Conservation (phyloP, 2,329 filamentous ascomycete species). For the Scedosporium dehoogii region DNA sequence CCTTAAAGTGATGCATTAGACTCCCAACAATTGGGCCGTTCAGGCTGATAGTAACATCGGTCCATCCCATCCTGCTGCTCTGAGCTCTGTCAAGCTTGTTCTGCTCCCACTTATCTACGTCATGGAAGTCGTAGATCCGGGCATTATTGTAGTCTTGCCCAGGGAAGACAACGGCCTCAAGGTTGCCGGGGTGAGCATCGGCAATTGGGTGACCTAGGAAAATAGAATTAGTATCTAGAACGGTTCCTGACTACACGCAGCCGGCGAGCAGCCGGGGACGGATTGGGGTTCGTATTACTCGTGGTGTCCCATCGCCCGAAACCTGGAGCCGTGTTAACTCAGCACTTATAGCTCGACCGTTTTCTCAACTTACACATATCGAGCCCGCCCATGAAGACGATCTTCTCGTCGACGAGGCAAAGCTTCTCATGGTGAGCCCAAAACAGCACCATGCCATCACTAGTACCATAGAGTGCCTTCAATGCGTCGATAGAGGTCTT, state of each 20-base stretch:
- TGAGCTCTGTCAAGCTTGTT: slow-evolving; percentile 78
- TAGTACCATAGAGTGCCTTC: slow-evolving; percentile 71
- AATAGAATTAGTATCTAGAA: slow-evolving; percentile 9
- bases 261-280: not conserved
- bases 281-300: slow-evolving; percentile 28
- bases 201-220: slow-evolving; percentile 60
- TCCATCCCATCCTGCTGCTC: slow-evolving; percentile 86
- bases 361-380: slow-evolving; percentile 55
- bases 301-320: slow-evolving; percentile 87
- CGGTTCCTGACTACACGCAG: not conserved
- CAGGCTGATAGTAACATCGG: slow-evolving; percentile 71
- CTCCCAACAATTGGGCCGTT: slow-evolving; percentile 66
- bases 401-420: slow-evolving; percentile 65
- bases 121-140: slow-evolving; percentile 68
- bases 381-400: slow-evolving; percentile 85
- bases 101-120: slow-evolving; percentile 68
- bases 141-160: slow-evolving; percentile 94
- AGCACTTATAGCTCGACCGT: not conserved
- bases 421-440: slow-evolving; percentile 95
- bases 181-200: slow-evolving; percentile 69
- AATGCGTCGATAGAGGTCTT: slow-evolving; percentile 64
- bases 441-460: slow-evolving; percentile 72
- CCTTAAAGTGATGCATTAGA: slow-evolving; percentile 67
- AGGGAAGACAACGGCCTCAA: slow-evolving; percentile 70
- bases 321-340: slow-evolving; percentile 23